Evolutionary conservation across 225 moss, liverwort and hornwort genomes (phyloP).

Genomic region (Thuidium tamariscinum): DNA sequence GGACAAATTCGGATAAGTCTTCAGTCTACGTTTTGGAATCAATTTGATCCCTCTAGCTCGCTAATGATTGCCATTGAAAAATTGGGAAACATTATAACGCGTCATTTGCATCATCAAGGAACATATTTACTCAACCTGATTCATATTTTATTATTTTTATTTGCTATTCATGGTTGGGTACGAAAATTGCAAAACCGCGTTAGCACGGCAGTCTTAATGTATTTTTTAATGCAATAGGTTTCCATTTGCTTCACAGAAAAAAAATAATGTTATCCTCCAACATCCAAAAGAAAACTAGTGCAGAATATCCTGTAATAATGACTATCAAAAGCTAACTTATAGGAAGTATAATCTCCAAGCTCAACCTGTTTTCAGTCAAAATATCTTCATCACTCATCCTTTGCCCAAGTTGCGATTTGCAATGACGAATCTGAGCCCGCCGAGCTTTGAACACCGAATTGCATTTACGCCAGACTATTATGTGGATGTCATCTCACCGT

Average conservation of each 20-base stretch:
- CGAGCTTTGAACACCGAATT: neutral
- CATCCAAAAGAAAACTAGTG: neutral
- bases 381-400: neutral
- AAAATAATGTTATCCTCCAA: neutral
- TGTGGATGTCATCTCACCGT: neutral
- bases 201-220: neutral
- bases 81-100: neutral
- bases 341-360: neutral
- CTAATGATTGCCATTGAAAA: neutral
- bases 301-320: neutral
- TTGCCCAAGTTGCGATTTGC: neutral
- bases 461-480: neutral
- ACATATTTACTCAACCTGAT: no score
- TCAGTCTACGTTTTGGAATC: neutral
- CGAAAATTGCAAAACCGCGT: neutral
- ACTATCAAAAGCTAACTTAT: neutral
- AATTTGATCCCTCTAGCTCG: neutral
- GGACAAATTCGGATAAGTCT: neutral
- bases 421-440: neutral
- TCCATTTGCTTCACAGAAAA: no score
- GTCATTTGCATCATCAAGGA: no score
- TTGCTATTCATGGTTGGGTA: neutral
- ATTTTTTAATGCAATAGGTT: no score
- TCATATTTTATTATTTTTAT: neutral
- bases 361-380: neutral